phyloP scores from a whole-genome alignment of 352 stramenopile species.

The Phytophthora idaei region DNA sequence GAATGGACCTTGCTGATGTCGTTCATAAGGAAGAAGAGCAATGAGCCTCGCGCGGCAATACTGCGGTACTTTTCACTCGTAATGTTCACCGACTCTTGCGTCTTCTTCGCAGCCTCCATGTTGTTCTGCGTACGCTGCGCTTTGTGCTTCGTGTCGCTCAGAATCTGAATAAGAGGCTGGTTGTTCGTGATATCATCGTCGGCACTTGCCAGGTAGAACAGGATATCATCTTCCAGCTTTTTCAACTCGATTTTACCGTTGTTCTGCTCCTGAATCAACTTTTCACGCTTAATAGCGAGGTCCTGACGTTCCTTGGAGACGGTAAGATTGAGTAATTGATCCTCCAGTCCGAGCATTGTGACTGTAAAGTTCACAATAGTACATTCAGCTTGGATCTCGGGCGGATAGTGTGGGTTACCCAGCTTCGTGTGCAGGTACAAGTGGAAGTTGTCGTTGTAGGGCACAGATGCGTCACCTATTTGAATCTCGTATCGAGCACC shows the following conservation, averaged over 20 bases:
- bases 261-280: slow-evolving; percentile 95
- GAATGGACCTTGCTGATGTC: slow-evolving; percentile 97
- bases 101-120: slow-evolving; percentile 92
- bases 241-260: slow-evolving; percentile 97
- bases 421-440: slow-evolving; percentile 96
- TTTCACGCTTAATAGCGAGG: slow-evolving; percentile 85
- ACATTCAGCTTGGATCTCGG: slow-evolving; percentile 95
- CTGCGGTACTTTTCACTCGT: slow-evolving; percentile 96
- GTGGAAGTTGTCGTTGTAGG: slow-evolving; percentile 94
- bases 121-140: slow-evolving; percentile 92
- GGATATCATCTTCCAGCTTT: slow-evolving; percentile 95
- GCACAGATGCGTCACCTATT: slow-evolving; percentile 93
- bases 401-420: slow-evolving; percentile 94
- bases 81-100: slow-evolving; percentile 92
- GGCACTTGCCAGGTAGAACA: slow-evolving; percentile 94
- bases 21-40: slow-evolving; percentile 98
- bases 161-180: slow-evolving; percentile 94
- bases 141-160: slow-evolving; percentile 96
- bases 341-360: slow-evolving; percentile 91
- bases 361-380: slow-evolving; percentile 97
- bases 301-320: slow-evolving; percentile 93
- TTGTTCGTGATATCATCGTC: slow-evolving; percentile 98
- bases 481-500: slow-evolving; percentile 95
- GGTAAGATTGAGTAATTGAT: slow-evolving; percentile 92
- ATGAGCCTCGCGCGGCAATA: slow-evolving; percentile 91